Evolutionary conservation across 2,329 filamentous ascomycete species (phyloP), one percentile per base, ranked within the genome.

Genomic region (Cladosporium sp.): DNA sequence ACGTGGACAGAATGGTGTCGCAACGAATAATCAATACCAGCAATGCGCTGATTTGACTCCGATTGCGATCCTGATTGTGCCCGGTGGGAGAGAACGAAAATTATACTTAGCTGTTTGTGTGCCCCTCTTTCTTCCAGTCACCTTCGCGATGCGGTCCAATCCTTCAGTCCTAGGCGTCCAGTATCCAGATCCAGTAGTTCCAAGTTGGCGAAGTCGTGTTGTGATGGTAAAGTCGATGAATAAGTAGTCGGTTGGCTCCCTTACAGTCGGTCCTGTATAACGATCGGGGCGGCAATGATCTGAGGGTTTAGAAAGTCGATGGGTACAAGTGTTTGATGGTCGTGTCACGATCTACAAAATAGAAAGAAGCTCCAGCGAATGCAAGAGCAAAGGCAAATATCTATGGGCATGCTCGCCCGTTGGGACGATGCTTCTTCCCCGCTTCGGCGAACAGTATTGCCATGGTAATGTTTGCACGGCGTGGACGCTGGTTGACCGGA

Each of bases 401-500:
- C 61, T 63, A 63, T 63, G 50, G 26, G 23, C 35, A 33, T 21
- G 33, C 35, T 35, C 40, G 26, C 28, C 61, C 61, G 37, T 55
- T 63, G 50, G 35, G 26, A 52, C 16, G 21, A 26, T 35, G 16
- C 44, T 46, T 26, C 46, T 29, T 40, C n/a, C 23, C 52, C 21
- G 21, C n/a, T 52, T 31, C 49, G 52, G 23, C 33, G 16, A n/a
- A 37, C 18, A 56, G 1, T 4, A 63, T 63, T 40, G 35, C 61
- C 49, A 63, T 55, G 49, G 61, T 31, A 56, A 46, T 63, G 61
- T 63, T 63, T 56, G 49, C n/a, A 29, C 28, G 28, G 50, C 31
- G 33, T 23, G 33, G n/a, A n/a, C 33, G 55, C 33, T 63, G 31
- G 61, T 63, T 63, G 61, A 63, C 61, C 50, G 50, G 61, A 63